phyloP scores from a whole-genome alignment of 73 alveolate genomes.

The Uronychia setigera region DNA sequence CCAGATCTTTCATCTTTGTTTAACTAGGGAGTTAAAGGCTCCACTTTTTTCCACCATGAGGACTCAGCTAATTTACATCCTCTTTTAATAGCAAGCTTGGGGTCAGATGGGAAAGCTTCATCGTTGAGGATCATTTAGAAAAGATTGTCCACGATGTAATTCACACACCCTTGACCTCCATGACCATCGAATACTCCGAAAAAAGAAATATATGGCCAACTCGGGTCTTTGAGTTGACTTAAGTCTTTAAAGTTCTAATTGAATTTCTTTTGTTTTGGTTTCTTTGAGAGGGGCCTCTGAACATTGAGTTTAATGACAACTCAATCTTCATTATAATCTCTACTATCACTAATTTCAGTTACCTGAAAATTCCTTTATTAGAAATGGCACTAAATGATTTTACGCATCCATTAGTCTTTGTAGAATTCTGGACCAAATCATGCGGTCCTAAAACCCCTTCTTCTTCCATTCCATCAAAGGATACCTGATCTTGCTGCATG shows the following conservation, averaged over 20 bases:
- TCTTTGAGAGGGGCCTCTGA: not conserved
- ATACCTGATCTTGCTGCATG: too few species aligned
- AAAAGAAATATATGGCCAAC: not conserved
- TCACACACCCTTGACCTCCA: not conserved
- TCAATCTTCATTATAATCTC: not conserved
- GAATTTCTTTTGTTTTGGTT: not conserved
- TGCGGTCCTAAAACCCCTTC: not conserved
- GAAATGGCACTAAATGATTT: not conserved
- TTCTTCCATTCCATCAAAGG: too few species aligned
- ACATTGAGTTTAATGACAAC: not conserved
- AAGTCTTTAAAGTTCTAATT: not conserved
- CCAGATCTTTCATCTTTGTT: not conserved
- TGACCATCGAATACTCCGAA: not conserved
- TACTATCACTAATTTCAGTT: not conserved
- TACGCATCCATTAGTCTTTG: not conserved
- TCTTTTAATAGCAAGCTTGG: not conserved
- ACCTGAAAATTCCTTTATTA: not conserved
- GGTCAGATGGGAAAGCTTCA: not conserved
- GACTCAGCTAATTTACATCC: not conserved
- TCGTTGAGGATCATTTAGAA: slow-evolving; percentile 5
- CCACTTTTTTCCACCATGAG: not conserved
- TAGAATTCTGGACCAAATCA: not conserved
- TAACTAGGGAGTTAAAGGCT: not conserved
- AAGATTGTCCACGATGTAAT: not conserved
- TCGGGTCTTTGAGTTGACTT: not conserved